A percentile compares a stretch with the other conserved stretches of the same genome.
Conservation (phyloP, 345 rosid species). For the Populus simonii region DNA sequence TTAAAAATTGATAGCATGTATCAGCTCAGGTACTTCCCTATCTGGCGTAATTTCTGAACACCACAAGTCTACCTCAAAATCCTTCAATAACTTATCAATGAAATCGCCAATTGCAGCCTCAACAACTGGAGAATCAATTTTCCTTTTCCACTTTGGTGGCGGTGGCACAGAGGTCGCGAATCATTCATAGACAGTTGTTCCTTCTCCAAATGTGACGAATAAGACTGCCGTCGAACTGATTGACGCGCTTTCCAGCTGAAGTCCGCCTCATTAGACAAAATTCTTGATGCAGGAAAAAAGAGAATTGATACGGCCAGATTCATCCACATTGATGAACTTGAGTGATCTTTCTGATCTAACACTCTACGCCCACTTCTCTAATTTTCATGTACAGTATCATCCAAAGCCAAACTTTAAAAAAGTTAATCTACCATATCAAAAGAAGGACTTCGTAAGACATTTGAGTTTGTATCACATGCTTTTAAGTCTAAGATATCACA, state of each 20-base stretch:
- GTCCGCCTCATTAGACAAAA: constrained; percentile 62
- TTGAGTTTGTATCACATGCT: too few species aligned
- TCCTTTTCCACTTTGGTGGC: constrained; percentile 67
- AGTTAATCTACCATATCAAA: neutral
- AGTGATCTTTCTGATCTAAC: too few species aligned
- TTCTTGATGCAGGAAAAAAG: constrained; percentile 42
- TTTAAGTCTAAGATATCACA: too few species aligned
- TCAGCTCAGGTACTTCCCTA: constrained; percentile 81
- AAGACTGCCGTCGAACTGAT: constrained; percentile 25
- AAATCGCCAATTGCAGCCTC: constrained; percentile 72
- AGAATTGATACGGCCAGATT: constrained; percentile 78
- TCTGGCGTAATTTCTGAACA: constrained; percentile 87
- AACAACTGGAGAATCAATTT: constrained; percentile 74
- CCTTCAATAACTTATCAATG: constrained; percentile 76
- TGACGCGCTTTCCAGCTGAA: constrained; percentile 58
- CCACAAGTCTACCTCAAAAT: constrained; percentile 83
- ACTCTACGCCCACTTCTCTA: neutral
- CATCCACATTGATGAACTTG: constrained; percentile 90
- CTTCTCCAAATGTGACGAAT: constrained; percentile 57
- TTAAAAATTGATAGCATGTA: constrained; percentile 18
- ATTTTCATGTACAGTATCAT: too few species aligned
- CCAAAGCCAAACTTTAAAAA: neutral
- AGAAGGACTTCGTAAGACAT: neutral
- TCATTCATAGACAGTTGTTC: constrained; percentile 77
- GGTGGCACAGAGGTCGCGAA: constrained; percentile 54